Conservation (phyloP, 768 basidiomycete species). For the Lactarius hatsudake region DNA sequence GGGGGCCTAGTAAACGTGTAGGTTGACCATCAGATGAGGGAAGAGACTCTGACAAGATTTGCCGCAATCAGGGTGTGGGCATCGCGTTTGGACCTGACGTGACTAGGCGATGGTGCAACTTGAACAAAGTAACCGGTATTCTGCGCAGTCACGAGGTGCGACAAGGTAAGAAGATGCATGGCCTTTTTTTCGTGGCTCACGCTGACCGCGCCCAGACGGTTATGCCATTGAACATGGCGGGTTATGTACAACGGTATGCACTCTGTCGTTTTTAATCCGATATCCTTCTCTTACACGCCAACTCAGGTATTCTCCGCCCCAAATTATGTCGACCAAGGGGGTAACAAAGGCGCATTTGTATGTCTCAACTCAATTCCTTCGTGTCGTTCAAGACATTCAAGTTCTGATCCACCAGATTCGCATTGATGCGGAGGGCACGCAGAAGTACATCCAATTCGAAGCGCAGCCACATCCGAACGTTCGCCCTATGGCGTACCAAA, state of each 20-base stretch:
- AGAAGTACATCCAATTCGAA: slow-evolving; percentile 77
- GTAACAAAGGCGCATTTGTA: slow-evolving; percentile 91
- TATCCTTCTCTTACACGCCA: slow-evolving; percentile 6
- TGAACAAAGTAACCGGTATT: slow-evolving; percentile 83
- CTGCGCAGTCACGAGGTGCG: slow-evolving; percentile 97
- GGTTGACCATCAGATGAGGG: slow-evolving; percentile 32
- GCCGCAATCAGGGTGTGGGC: slow-evolving; percentile 73
- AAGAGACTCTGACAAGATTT: slow-evolving; percentile 25
- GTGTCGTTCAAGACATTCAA: slow-evolving; percentile 1
- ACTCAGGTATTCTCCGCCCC: slow-evolving; percentile 90
- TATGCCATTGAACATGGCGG: slow-evolving; percentile 96
- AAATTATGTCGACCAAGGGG: slow-evolving; percentile 89
- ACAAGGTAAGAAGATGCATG: slow-evolving; percentile 53
- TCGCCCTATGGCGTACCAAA: slow-evolving; percentile 90
- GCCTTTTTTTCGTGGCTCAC: not conserved
- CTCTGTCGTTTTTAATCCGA: slow-evolving; percentile 8
- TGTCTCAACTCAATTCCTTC: slow-evolving; percentile 32
- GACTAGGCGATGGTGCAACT: slow-evolving; percentile 82
- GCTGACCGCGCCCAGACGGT: slow-evolving; percentile 53
- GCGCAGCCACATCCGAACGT: slow-evolving; percentile 85
- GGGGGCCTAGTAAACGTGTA: slow-evolving; percentile 95
- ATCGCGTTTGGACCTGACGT: slow-evolving; percentile 96
- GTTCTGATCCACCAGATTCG: slow-evolving; percentile 54
- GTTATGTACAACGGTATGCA: slow-evolving; percentile 72
- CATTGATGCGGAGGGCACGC: slow-evolving; percentile 72